phyloP scores from a whole-genome alignment of 163 green algal species.

The Volvox carteri region DNA sequence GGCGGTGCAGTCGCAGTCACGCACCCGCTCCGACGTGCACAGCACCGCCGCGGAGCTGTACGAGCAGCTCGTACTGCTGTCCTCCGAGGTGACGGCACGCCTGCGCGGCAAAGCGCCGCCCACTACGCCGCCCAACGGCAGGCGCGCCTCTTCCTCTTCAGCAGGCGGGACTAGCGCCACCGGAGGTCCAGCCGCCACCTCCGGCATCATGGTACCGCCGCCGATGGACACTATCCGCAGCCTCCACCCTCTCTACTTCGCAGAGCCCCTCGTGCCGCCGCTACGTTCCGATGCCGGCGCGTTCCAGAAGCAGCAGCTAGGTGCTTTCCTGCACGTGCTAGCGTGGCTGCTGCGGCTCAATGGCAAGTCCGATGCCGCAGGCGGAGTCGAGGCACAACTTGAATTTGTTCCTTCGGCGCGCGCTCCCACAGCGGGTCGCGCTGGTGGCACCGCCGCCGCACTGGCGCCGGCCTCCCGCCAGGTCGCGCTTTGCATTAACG shows the following conservation, averaged over 20 bases:
- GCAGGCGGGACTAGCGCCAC: not conserved
- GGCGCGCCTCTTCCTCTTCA: conserved; percentile 20
- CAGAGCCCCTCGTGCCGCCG: conserved; percentile 55
- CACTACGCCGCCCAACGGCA: conserved; percentile 15
- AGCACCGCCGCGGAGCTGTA: conserved; percentile 47
- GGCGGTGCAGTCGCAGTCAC: conserved; percentile 53
- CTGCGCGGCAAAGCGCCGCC: conserved; percentile 35
- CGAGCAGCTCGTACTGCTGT: conserved; percentile 54
- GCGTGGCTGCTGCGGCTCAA: conserved; percentile 61
- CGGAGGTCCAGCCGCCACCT: not conserved
- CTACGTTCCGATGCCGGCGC: conserved; percentile 39
- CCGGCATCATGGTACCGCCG: conserved; percentile 21
- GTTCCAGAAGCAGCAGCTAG: conserved; percentile 66
- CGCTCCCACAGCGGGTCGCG: not conserved
- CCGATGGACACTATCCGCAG: conserved; percentile 48
- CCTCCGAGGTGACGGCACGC: conserved; percentile 1
- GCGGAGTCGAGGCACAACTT: conserved; percentile 51
- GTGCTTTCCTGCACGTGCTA: conserved; percentile 56
- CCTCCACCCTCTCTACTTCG: conserved; percentile 67
- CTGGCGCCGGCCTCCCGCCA: not conserved
- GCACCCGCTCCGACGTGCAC: conserved; percentile 48
- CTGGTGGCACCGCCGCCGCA: not conserved
- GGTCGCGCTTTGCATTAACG: conserved; percentile 51
- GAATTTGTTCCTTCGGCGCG: conserved; percentile 36
- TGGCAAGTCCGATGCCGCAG: conserved; percentile 40